These are phyloP conservation scores for Neonectria faginata DNA, from an alignment of 2,329 filamentous ascomycete species.

Conservation along the genomic window DNA sequence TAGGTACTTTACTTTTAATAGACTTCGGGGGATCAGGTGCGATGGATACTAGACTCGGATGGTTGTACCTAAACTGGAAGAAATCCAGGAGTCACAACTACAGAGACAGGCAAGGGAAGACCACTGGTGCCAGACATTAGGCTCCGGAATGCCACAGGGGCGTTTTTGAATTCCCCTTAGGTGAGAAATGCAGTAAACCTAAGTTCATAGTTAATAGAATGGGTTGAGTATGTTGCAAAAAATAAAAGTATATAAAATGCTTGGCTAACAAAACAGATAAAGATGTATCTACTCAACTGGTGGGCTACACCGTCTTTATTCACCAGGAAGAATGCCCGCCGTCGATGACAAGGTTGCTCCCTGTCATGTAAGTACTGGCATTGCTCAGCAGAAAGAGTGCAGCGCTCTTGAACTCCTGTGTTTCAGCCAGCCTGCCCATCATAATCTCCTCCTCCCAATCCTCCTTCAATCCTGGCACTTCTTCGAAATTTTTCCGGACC, in stretches of 20 bases:
- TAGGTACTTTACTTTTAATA: background rate
- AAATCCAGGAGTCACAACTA: too few relatives aligned
- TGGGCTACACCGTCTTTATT: background rate
- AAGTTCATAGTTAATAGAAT: too few relatives aligned
- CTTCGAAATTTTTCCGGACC: slow-evolving; percentile 77
- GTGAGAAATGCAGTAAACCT: too few relatives aligned
- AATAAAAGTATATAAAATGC: background rate
- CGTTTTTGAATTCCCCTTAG: too few relatives aligned
- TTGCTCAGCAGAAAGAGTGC: slow-evolving; percentile 71
- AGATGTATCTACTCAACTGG: background rate
- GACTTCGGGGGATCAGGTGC: background rate
- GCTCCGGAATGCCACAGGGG: too few relatives aligned
- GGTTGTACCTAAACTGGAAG: too few relatives aligned
- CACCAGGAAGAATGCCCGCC: slow-evolving; percentile 59
- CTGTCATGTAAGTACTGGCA: slow-evolving; percentile 74
- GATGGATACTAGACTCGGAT: background rate
- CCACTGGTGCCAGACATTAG: too few relatives aligned
- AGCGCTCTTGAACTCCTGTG: slow-evolving; percentile 71
- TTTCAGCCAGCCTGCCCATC: slow-evolving; percentile 70
- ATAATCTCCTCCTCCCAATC: slow-evolving; percentile 81
- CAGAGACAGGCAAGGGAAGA: too few relatives aligned
- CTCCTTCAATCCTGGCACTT: slow-evolving; percentile 69
- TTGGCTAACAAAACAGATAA: background rate
- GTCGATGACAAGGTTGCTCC: slow-evolving; percentile 65
- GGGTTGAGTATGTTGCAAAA: too few relatives aligned